Percentiles rank a stretch among this genome's conserved stretches.
phyloP scores from a whole-genome alignment of 2,329 filamentous ascomycete species.

The Talaromyces verruculosus region DNA sequence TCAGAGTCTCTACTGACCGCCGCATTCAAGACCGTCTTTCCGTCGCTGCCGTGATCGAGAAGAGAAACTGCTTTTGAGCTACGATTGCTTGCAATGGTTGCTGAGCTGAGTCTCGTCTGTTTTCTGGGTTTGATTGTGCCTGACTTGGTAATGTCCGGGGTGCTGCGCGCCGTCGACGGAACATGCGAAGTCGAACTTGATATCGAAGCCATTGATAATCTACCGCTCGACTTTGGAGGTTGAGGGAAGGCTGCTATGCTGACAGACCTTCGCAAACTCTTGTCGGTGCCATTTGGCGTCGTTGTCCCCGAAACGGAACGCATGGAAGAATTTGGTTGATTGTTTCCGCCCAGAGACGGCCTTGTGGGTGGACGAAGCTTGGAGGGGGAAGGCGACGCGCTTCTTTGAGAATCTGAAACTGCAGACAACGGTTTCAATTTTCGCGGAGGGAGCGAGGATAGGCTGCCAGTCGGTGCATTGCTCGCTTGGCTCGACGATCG shows the following conservation, averaged over 20 bases:
- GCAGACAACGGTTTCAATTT: constrained; percentile 67
- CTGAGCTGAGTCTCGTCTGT: constrained; percentile 57
- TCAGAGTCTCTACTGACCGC: constrained; percentile 68
- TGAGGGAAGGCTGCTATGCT: constrained; percentile 95
- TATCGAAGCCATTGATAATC: constrained; percentile 60
- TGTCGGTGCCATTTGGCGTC: constrained; percentile 56
- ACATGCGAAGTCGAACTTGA: constrained; percentile 31
- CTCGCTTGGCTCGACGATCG: constrained; percentile 61
- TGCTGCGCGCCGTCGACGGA: constrained; percentile 25
- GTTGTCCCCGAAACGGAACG: constrained; percentile 58
- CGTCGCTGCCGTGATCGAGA: constrained; percentile 75
- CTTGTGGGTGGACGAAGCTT: constrained; percentile 60
- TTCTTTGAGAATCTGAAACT: constrained; percentile 47
- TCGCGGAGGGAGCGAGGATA: constrained; percentile 70
- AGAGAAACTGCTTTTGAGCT: constrained; percentile 65
- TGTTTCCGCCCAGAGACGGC: constrained; percentile 52
- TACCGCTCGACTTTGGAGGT: constrained; percentile 68
- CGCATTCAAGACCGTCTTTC: constrained; percentile 66
- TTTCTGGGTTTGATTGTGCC: constrained; percentile 52
- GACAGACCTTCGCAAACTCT: constrained; percentile 77
- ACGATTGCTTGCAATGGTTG: constrained; percentile 52
- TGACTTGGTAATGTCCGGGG: constrained; percentile 49
- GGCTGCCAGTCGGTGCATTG: constrained; percentile 68
- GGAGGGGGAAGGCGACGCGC: constrained; percentile 46
- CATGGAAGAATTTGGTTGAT: constrained; percentile 50